Base-by-base conservation (phyloP, 306 rosid genomes). In the Lathyrus aphaca region DNA sequence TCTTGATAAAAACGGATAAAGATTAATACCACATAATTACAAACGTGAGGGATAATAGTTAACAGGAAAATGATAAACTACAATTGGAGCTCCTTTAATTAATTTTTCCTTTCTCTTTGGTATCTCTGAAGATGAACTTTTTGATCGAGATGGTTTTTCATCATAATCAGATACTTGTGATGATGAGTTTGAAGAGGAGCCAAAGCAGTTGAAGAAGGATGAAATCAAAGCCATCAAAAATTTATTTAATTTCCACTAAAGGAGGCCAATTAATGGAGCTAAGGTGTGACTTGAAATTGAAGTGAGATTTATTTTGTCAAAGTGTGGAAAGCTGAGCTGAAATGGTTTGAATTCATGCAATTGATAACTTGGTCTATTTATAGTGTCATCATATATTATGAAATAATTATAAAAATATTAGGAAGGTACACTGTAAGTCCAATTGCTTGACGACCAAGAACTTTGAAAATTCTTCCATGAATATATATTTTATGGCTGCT, bases 41-140 rank as follows among this genome's bases (percentile, higher is more conserved):
- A 73, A 57, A 6, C 37, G 81, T 1, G 81, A 77, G 35, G 9
- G 74, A 40, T 66, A 40, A 13, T 29, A 35, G 18, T 59, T 72
- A 30, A 57, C 25, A 0, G 75, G 82, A 6, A 78, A 78, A 64
- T 78, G 43, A 16, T 51, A 51, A 32, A 73, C 67, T 56, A 50
- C 27, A 1, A 78, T 3, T 40, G 78, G 78, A 40, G 78, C 66
- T 30, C 27, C 66, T 15, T 40, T 29, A 29, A 5, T 72, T 40
- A 78, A 72, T 58, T 39, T 66, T 66, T 55, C 23, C 43, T 71
- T 65, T 37, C 8, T 57, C 70, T 78, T 58, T 49, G 69, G 13
- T 48, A 71, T 71, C 65, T 72, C 49, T 4, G 58, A 48, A 38
- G 65, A 65, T 1, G 27, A 12, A 14, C 70, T 7, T 72, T 66